Percentiles rank a stretch among this genome's conserved stretches.
Evolutionary conservation across 441 rosid species (phyloP).

Genomic region (Adansonia gregorii): DNA sequence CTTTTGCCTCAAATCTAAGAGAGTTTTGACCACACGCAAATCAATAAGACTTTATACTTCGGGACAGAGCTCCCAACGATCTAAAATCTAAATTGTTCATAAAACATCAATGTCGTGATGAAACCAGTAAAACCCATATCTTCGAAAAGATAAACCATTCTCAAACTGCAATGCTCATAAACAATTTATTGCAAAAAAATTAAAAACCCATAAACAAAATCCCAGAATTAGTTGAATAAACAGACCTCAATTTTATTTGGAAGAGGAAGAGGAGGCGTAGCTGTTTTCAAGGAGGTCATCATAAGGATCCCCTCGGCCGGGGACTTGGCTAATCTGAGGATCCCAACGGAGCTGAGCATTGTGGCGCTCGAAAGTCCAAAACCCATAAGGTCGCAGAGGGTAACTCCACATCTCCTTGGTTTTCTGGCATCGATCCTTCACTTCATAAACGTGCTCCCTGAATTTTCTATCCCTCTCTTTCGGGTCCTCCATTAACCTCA

Average conservation of each 20-base stretch:
- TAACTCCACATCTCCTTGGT: slow-evolving; percentile 96
- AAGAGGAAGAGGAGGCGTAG: slow-evolving; percentile 24
- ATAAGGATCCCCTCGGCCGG: slow-evolving; percentile 91
- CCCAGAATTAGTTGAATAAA: not conserved
- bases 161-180: not conserved
- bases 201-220: not conserved
- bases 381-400: slow-evolving; percentile 93
- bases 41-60: not conserved
- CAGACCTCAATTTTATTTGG: slow-evolving; percentile 12
- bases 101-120: not conserved
- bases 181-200: not conserved
- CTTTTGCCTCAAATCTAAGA: not conserved
- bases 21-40: not conserved
- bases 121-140: not conserved
- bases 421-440: slow-evolving; percentile 73
- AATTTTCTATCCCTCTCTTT: slow-evolving; percentile 82
- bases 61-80: not conserved
- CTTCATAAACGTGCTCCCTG: slow-evolving; percentile 69
- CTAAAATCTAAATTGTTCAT: not conserved
- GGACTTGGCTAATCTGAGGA: slow-evolving; percentile 91
- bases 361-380: slow-evolving; percentile 91
- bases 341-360: slow-evolving; percentile 92
- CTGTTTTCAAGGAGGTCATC: slow-evolving; percentile 73
- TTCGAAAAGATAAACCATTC: not conserved
- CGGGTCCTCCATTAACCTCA: slow-evolving; percentile 94